A percentile compares a stretch with the other conserved stretches of the same genome.
phyloP scores from a whole-genome alignment of 1,284 basidiomycete genomes.

The Apiotrichum akiyoshidainum region DNA sequence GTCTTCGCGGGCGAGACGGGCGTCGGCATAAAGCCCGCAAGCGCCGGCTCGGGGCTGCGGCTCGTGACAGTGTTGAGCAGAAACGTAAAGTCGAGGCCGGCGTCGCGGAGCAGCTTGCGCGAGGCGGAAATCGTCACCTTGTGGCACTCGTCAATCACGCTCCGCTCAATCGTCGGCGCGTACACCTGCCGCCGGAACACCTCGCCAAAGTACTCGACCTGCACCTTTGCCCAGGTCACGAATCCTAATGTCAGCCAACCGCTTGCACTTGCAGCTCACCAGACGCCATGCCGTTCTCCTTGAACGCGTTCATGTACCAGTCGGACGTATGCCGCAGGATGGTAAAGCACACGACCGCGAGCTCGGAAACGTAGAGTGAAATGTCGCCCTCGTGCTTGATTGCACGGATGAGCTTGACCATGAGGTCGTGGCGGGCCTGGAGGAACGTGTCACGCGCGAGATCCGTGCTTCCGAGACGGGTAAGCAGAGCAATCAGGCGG shows the following conservation, averaged over 20 bases:
- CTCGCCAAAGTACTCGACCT: slow-evolving; percentile 77
- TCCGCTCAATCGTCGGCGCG: slow-evolving; percentile 66
- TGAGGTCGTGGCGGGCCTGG: slow-evolving; percentile 69
- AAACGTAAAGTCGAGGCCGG: slow-evolving; percentile 86
- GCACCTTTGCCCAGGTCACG: slow-evolving; percentile 87
- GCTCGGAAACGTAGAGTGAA: slow-evolving; percentile 48
- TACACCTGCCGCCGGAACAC: slow-evolving; percentile 91
- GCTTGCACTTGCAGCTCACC: slow-evolving; percentile 55
- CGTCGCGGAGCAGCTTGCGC: slow-evolving; percentile 83
- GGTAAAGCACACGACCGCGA: slow-evolving; percentile 51
- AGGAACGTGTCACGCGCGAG: slow-evolving; percentile 81
- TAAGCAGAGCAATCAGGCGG: slow-evolving; percentile 66
- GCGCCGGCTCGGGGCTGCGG: slow-evolving; percentile 21
- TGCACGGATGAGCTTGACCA: slow-evolving; percentile 71
- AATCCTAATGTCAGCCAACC: slow-evolving; percentile 60
- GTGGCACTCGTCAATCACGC: slow-evolving; percentile 69
- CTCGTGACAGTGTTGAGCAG: slow-evolving; percentile 68
- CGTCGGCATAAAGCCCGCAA: background rate
- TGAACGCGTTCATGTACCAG: slow-evolving; percentile 95
- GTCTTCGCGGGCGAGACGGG: background rate
- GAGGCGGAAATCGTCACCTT: slow-evolving; percentile 72
- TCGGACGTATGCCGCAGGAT: slow-evolving; percentile 71
- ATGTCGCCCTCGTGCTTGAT: slow-evolving; percentile 86
- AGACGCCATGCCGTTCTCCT: slow-evolving; percentile 88
- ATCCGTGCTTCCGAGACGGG: slow-evolving; percentile 71